Evolutionary conservation across 208 protist species (phyloP).

Genomic region (Leishmania arabica): DNA sequence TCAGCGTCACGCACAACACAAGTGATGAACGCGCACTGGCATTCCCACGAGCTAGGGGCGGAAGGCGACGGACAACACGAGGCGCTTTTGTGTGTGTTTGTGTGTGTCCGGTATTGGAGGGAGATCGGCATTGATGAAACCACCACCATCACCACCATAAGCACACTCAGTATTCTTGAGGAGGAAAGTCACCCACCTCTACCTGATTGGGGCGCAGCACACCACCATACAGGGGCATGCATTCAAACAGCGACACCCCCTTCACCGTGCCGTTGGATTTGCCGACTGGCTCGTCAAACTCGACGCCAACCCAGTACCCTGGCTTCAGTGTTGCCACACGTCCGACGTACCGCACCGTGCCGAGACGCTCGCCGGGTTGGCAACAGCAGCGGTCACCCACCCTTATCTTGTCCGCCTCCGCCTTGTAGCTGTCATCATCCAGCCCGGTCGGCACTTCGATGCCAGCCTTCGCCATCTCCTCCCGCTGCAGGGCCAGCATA

Average conservation of each 20-base stretch:
- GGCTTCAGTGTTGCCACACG: conserved; percentile 79
- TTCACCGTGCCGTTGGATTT: conserved; percentile 95
- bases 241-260: conserved; percentile 88
- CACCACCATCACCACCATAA: no score
- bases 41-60: no score
- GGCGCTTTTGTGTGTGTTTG: neutral
- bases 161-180: conserved; percentile 66
- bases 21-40: neutral
- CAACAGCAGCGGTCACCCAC: conserved; percentile 88
- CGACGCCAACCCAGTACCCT: conserved; percentile 92
- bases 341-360: conserved; percentile 88
- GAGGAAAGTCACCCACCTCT: conserved; percentile 88
- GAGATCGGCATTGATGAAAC: neutral
- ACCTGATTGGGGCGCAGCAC: conserved; percentile 90
- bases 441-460: conserved; percentile 35
- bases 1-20: neutral
- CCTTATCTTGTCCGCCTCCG: conserved; percentile 64
- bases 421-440: conserved; percentile 72
- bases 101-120: neutral
- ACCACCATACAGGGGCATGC: conserved; percentile 76
- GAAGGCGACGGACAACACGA: no score
- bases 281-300: conserved; percentile 95
- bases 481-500: conserved; percentile 72
- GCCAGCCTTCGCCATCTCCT: conserved; percentile 66
- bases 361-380: conserved; percentile 80